phyloP scores from a whole-genome alignment of 176 grass and related monocot genomes.

The Juncus effusus region DNA sequence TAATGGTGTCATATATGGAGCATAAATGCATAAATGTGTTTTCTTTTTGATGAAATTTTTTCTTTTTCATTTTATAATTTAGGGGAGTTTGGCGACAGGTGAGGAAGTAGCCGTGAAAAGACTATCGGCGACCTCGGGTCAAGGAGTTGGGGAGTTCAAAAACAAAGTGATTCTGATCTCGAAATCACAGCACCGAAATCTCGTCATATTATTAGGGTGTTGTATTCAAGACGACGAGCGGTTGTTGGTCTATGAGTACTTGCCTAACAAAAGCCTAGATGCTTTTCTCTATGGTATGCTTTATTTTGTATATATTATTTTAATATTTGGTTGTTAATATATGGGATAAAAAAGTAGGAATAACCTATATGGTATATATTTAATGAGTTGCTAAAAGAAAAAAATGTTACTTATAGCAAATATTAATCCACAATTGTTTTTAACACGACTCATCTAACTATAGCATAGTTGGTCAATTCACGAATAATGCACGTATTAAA shows the following conservation, averaged over 20 bases:
- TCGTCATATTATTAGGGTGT: slow-evolving; percentile 38
- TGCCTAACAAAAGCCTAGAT: slow-evolving; percentile 43
- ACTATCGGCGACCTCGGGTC: slow-evolving; percentile 33
- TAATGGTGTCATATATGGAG: too few species aligned
- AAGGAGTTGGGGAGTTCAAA: slow-evolving; percentile 40
- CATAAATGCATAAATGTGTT: too few species aligned
- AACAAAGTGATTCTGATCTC: slow-evolving; percentile 43
- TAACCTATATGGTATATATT: too few species aligned
- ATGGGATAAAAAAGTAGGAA: too few species aligned
- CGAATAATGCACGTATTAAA: too few species aligned
- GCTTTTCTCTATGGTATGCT: slow-evolving; percentile 39
- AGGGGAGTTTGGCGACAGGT: slow-evolving; percentile 33
- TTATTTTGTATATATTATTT: too few species aligned
- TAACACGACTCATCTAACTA: too few species aligned
- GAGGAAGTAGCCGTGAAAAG: slow-evolving; percentile 45
- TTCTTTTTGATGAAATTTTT: neutral
- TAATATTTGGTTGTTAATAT: too few species aligned
- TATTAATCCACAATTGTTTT: too few species aligned
- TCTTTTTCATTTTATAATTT: neutral
- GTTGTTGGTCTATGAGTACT: slow-evolving; percentile 38
- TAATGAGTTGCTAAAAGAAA: too few species aligned
- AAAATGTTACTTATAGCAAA: too few species aligned
- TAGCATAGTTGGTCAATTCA: too few species aligned
- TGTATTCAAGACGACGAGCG: slow-evolving; percentile 34
- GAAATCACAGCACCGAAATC: slow-evolving; percentile 40